Evolutionary conservation across 1,284 basidiomycete species (phyloP).

Genomic region (Vanrija humicola): DNA sequence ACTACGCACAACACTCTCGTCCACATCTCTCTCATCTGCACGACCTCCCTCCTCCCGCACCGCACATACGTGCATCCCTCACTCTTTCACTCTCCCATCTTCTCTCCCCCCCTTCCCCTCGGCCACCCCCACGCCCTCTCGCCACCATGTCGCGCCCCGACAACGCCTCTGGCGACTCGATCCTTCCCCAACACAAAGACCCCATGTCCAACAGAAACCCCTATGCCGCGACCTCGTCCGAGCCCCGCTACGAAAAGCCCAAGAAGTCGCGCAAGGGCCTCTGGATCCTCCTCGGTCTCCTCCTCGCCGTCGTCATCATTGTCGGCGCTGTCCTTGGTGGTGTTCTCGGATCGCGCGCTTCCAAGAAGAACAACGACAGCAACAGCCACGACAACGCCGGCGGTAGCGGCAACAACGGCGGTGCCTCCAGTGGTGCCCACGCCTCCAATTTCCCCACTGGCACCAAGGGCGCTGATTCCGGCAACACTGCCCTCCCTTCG

Average conservation of each 20-base stretch:
- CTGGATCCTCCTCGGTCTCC: constrained; percentile 37
- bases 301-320: constrained; percentile 61
- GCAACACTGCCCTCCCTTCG: constrained; percentile 31
- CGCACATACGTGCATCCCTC: neutral
- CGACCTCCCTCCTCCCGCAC: neutral
- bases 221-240: constrained; percentile 29
- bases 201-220: constrained; percentile 43
- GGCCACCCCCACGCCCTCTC: neutral
- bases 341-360: constrained; percentile 60
- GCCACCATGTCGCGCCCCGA: neutral
- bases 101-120: neutral
- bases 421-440: neutral
- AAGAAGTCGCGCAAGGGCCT: constrained; percentile 47
- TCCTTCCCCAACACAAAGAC: constrained; percentile 27
- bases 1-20: neutral
- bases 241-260: constrained; percentile 14
- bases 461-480: constrained; percentile 44
- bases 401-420: constrained; percentile 30
- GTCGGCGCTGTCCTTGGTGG: constrained; percentile 73
- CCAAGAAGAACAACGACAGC: constrained; percentile 49
- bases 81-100: neutral
- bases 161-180: constrained; percentile 3
- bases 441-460: neutral
- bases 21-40: neutral
- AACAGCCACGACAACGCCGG: constrained; percentile 57